Base-by-base conservation (phyloP, 148 eudicot genomes). In the Fagopyrum esculentum region DNA sequence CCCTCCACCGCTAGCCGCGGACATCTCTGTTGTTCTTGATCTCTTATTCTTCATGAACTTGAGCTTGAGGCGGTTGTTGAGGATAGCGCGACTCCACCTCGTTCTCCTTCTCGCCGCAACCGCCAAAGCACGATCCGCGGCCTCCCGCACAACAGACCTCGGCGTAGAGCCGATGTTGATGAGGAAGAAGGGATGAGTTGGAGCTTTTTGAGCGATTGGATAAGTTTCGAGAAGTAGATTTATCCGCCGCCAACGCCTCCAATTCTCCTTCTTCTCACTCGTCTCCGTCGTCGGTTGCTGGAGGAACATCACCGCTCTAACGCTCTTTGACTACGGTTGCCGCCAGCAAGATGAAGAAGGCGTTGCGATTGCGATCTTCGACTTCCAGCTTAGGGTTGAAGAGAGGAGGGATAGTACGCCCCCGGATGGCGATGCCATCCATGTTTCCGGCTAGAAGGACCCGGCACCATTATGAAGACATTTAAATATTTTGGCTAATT, bases 181-280 rank as follows among this genome's bases (percentile, higher is more conserved):
- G 84, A 16, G 1, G 84, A 69, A 5, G 83, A 64, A 40, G 70
- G 72, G 47, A 78, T 57, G 50, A 79, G 74, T 9, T 81, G 85
- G 54, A 94, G 91, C 16, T 87, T 87, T 17, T 86, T 90, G 44
- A 94, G 91, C 19, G 95, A 97, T 51, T 82, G 85, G n/a, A 91
- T 79, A 50, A 94, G 89, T 12, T 88, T 91, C 0, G 98, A 78
- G 0, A 93, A 88, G 89, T 89, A 94, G 3, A 86, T 47, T 79
- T 87, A 86, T 22, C 26, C 26, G 26, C 26, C 26, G 26, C 26
- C 26, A 22, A 22, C 26, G 26, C 26, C 26, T 22, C 26, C 26
- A 22, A 22, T 22, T 22, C 60, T 91, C 90, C 44, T 91, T 91
- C 11, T 85, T 74, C 19, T 94, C 93, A 22, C 26, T 22, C 26